These are phyloP conservation scores for Graphiopsis chlorocephala DNA, from an alignment of 2,329 filamentous ascomycete genomes.

Conservation along the genomic window DNA sequence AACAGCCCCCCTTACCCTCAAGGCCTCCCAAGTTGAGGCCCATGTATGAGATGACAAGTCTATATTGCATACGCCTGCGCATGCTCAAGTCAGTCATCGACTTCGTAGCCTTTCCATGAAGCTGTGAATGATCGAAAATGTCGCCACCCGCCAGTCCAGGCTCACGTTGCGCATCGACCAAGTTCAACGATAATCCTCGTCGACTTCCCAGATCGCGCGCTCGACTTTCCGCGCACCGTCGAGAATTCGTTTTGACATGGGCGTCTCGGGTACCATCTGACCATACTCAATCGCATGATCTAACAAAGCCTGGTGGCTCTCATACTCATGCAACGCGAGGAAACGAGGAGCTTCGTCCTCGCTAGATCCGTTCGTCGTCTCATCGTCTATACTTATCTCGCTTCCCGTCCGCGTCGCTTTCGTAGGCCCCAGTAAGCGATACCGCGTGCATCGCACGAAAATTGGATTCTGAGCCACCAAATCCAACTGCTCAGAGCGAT, in stretches of 20 bases:
- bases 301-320: conserved; percentile 16
- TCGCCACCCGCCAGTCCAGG: neutral
- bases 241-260: conserved; percentile 17
- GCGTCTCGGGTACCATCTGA: conserved; percentile 17
- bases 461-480: conserved; percentile 17
- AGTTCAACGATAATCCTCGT: conserved; percentile 2
- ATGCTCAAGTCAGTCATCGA: neutral
- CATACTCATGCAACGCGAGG: conserved; percentile 20
- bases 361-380: neutral
- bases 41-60: too few relatives aligned
- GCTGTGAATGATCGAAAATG: neutral
- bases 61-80: neutral
- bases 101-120: neutral
- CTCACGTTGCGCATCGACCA: neutral
- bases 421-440: conserved; percentile 8
- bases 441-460: conserved; percentile 18
- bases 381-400: neutral
- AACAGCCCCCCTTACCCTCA: too few relatives aligned
- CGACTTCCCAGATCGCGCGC: conserved; percentile 19
- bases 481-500: conserved; percentile 18
- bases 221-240: conserved; percentile 13
- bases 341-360: conserved; percentile 16
- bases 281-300: conserved; percentile 20
- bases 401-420: neutral
- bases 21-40: too few relatives aligned